Percentiles rank a stretch among this genome's conserved stretches.
These are phyloP conservation scores for Cenchrus purpureus DNA, from an alignment of 176 grass and related monocot species.

Conservation along the genomic window DNA sequence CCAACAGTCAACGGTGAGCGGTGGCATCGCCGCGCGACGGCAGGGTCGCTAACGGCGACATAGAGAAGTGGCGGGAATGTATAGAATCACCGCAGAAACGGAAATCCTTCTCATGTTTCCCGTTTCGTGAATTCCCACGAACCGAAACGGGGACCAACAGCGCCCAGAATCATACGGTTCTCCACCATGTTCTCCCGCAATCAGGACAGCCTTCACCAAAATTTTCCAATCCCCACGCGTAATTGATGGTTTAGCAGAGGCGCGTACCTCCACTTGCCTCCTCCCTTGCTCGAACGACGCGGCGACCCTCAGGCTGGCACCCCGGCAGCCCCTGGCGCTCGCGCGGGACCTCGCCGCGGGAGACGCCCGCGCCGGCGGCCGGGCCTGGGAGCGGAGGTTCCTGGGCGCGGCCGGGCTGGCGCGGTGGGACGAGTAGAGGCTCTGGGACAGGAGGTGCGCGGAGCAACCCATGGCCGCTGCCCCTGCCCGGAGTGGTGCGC, in stretches of 20 bases:
- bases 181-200: neutral
- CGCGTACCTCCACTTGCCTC: slow-evolving; percentile 80
- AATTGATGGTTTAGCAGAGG: neutral
- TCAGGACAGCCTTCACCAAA: neutral
- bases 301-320: slow-evolving; percentile 32
- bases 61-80: neutral
- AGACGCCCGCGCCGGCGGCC: neutral
- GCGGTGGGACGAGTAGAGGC: slow-evolving; percentile 49
- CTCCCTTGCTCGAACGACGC: slow-evolving; percentile 62
- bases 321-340: slow-evolving; percentile 25
- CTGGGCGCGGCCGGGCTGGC: slow-evolving; percentile 4
- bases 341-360: slow-evolving; percentile 26
- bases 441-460: slow-evolving; percentile 68
- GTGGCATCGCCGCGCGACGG: neutral
- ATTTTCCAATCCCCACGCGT: neutral
- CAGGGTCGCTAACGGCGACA: neutral
- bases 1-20: neutral
- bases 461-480: slow-evolving; percentile 62
- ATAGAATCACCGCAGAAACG: neutral
- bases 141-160: neutral
- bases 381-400: slow-evolving; percentile 39
- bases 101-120: neutral
- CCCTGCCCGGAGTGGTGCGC: neutral
- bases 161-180: neutral
- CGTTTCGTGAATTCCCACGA: neutral